Evolutionary conservation across 78 protist species (phyloP).

Genomic region (Andalucia godoyi): DNA sequence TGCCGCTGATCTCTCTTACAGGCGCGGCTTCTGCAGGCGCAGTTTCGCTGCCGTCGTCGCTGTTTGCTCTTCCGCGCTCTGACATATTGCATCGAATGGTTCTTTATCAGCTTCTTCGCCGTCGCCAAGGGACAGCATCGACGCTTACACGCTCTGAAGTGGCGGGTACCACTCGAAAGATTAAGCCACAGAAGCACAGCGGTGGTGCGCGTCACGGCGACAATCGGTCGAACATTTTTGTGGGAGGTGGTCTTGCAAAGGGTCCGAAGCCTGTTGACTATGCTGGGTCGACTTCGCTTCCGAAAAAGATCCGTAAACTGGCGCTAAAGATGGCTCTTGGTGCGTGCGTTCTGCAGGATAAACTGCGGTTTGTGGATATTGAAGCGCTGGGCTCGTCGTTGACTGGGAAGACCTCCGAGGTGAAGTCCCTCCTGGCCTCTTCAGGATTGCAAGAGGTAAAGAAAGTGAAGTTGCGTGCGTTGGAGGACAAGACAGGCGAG

Average conservation of each 20-base stretch:
- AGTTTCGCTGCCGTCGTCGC: no score
- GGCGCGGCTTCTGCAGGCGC: no score
- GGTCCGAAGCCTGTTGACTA: constrained; percentile 9
- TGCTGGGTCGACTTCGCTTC: neutral
- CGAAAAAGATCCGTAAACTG: neutral
- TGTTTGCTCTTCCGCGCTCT: no score
- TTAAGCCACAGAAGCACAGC: constrained; percentile 11
- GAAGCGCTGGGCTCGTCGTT: no score
- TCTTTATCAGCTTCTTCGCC: neutral
- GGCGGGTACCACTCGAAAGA: constrained; percentile 14
- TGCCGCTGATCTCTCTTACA: no score
- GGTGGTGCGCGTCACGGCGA: constrained; percentile 25
- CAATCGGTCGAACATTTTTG: constrained; percentile 4
- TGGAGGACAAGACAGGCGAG: no score
- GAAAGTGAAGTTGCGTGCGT: no score
- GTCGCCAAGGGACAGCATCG: constrained; percentile 11
- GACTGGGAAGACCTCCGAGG: no score
- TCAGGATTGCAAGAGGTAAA: no score
- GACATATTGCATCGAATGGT: no score
- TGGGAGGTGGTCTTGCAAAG: constrained; percentile 12
- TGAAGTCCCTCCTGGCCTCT: no score
- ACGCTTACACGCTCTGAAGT: constrained; percentile 11
- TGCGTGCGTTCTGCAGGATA: neutral
- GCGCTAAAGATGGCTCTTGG: constrained; percentile 5
- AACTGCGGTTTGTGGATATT: no score